These are phyloP conservation scores for Leucocoprinus sp. DNA, from an alignment of 768 basidiomycete genomes.

Conservation along the genomic window DNA sequence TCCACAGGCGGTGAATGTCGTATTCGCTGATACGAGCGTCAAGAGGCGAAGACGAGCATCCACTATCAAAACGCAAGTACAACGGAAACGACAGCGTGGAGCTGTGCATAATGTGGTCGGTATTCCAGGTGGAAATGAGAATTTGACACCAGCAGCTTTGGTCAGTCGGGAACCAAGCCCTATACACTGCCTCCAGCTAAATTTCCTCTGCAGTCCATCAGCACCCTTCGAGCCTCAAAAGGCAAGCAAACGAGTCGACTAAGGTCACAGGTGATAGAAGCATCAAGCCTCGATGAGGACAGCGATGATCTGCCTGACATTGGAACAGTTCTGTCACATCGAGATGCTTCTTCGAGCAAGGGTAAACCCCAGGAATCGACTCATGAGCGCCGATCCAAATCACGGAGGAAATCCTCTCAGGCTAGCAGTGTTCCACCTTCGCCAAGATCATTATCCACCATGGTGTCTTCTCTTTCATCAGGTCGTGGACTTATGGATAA, in stretches of 20 bases:
- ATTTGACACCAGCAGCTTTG: slow-evolving; percentile 7
- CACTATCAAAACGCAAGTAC: background rate
- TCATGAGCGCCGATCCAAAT: background rate
- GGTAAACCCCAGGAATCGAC: background rate
- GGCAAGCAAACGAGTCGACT: background rate
- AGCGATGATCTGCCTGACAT: slow-evolving; percentile 40
- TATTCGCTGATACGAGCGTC: background rate
- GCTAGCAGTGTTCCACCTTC: slow-evolving; percentile 3
- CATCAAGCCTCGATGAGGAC: slow-evolving; percentile 5
- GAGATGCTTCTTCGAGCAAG: background rate
- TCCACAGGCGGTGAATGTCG: background rate
- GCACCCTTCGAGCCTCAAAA: background rate
- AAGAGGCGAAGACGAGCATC: background rate
- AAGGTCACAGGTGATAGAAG: background rate
- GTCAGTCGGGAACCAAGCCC: background rate
- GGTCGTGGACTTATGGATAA: background rate
- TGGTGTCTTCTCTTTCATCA: background rate
- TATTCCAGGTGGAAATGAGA: slow-evolving; percentile 1
- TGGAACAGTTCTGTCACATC: slow-evolving; percentile 16
- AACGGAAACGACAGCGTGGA: slow-evolving; percentile 6
- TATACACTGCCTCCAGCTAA: background rate
- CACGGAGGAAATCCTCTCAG: background rate
- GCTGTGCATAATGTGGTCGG: background rate
- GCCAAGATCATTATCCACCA: background rate
- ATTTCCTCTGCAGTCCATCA: background rate